phyloP scores from a whole-genome alignment of 345 rosid genomes.

The Rhizophora apiculata region DNA sequence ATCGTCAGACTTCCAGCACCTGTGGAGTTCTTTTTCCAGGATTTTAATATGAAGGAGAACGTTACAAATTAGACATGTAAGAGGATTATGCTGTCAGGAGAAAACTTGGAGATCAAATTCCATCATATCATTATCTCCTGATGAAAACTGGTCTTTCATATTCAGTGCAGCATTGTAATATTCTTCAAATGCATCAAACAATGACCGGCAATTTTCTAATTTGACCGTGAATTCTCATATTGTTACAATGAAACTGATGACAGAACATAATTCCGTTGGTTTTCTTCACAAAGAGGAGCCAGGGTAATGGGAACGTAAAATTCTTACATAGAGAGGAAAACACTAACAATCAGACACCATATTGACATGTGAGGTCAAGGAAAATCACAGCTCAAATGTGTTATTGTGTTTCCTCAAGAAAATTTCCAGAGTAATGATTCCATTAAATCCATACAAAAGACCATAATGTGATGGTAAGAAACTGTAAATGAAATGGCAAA shows the following conservation, averaged over 20 bases:
- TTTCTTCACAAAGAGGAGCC: not conserved
- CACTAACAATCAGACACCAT: not conserved
- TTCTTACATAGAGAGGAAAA: not conserved
- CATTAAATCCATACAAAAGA: not conserved
- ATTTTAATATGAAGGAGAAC: conserved; percentile 9
- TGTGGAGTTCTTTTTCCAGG: conserved; percentile 11
- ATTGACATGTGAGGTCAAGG: not conserved
- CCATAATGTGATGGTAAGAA: too few species aligned
- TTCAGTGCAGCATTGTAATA: not conserved
- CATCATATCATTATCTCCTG: not conserved
- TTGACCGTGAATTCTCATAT: not conserved
- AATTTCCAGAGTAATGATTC: not conserved
- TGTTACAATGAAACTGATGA: not conserved
- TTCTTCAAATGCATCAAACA: conserved; percentile 1
- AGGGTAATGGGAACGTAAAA: not conserved
- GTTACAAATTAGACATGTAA: conserved; percentile 6
- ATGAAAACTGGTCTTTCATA: conserved; percentile 5
- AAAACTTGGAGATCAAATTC: conserved; percentile 8
- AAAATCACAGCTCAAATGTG: not conserved
- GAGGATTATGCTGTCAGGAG: conserved; percentile 10
- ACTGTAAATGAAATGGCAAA: too few species aligned
- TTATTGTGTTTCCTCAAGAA: too few species aligned
- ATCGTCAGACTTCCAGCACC: conserved; percentile 4
- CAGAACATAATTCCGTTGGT: not conserved
- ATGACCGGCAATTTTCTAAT: not conserved